Evolutionary conservation across 257 asterid species (phyloP), one percentile per base, ranked within the genome.

Genomic region (Datura wrightii): DNA sequence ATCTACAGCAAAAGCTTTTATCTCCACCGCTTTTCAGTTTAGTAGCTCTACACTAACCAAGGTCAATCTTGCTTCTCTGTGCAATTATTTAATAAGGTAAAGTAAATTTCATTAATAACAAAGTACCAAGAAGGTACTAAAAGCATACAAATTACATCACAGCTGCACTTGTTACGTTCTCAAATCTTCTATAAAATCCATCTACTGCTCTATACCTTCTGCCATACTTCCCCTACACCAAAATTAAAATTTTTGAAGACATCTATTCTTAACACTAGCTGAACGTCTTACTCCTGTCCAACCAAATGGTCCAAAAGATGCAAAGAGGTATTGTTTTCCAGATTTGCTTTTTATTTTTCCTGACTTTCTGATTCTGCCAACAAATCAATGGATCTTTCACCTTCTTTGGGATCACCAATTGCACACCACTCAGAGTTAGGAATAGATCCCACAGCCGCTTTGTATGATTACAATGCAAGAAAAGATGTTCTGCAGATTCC

Each of bases 401-500:
- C 72, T 65, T 65, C 39, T 65, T 34, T 13, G 72, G 42, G n/a
- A 65, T 65, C 72, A 65, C 72, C 70, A 44, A 65, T 65, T 65
- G 72, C 72, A 65, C 46, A 11, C 5, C 72, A 34, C 72, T 65
- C n/a, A 13, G 72, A 13, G 72, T 65, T 65, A 62, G 39, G 37
- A 60, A 60, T 39, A 60, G 70, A 24, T 62, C 70, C 41, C 41
- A 62, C 9, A 62, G 15, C 69, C 24, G 69, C 37, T 60, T 60
- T 60, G 67, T 1, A 60, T 60, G 67, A 60, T 60, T 60, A 36
- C 67, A 60, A 60, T 60, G 15, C 18, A 63, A 31, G 37, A 63
- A 63, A 65, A 34, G 39, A 34, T 65, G 46, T 3, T 65, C 72
- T 34, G 46, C 44, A 65, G 46, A 34, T 65, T 65, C 72, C 72